Evolutionary conservation across 495 filamentous ascomycete genomes (phyloP), one percentile per base, ranked within the genome.

Genomic region (Thermochaetoides thermophila): DNA sequence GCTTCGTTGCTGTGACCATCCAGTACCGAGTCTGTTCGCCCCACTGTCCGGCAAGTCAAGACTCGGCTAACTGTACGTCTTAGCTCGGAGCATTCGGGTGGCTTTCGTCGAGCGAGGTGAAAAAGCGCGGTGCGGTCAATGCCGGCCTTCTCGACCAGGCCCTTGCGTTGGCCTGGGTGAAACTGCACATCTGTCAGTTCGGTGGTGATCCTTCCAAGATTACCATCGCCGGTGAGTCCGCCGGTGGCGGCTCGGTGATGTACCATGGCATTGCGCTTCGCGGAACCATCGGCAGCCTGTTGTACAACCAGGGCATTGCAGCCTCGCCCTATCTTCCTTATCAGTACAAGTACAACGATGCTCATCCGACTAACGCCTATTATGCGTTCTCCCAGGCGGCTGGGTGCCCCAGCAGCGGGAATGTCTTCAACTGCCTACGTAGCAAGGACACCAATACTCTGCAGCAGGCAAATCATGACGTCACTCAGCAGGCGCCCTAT

Each of bases 101-200:
- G 33, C 38, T 50, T 18, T 29, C 48, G 7, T 53, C 50, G 7
- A 10, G 31, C 9, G 44, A 48, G 32, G 41, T 50, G 28, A 43
- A 37, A 24, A 25, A 39, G 0, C 42, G 31, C 17, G 49, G 49
- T 11, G 46, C 35, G 4, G 49, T 50, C 34, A 53, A 53, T 12
- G 49, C 49, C 21, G 49, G 49, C 18, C 36, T 50, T 5, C 45
- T 50, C 6, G 82, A 87, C 45, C 74, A 81, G 43, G 60, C 68
- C 6, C 60, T 79, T 40, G 78, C 75, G 10, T 56, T 86, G 21
- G 52, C 78, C 21, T 89, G 82, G 82, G 67, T 85, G 7, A 63
- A 78, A 39, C 60, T 68, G 36, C 55, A 83, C 46, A 83, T 86
- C 37, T 48, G 52, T 34, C 35, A 53, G 35, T 85, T 86, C 40